phyloP scores from a whole-genome alignment of 1,284 basidiomycete genomes.

The Mycena citricolor region DNA sequence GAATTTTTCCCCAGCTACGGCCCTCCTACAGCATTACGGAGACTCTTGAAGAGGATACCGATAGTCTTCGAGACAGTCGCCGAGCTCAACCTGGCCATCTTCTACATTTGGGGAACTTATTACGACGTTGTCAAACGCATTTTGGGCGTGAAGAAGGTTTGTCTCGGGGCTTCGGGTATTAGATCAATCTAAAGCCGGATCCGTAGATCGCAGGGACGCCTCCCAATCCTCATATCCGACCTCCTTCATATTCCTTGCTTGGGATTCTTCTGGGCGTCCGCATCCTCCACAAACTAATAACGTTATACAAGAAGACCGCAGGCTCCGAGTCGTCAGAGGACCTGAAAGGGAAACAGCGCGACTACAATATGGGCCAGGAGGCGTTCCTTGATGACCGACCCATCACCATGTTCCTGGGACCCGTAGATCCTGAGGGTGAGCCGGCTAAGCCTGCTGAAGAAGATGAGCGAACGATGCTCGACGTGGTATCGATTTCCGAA shows the following conservation, averaged over 20 bases:
- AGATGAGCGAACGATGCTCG: conserved; percentile 64
- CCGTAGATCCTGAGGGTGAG: conserved; percentile 49
- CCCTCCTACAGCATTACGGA: conserved; percentile 36
- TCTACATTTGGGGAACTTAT: conserved; percentile 80
- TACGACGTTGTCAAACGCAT: conserved; percentile 76
- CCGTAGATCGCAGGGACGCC: no score
- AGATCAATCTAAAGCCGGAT: no score
- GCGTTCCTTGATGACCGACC: conserved; percentile 64
- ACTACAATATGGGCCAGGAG: conserved; percentile 37
- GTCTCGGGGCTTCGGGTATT: no score
- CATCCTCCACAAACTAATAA: conserved; percentile 62
- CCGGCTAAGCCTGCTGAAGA: conserved; percentile 61
- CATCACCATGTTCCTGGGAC: conserved; percentile 60
- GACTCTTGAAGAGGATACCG: conserved; percentile 46
- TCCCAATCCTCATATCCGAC: conserved; percentile 66
- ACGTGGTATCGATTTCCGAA: conserved; percentile 53
- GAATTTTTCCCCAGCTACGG: conserved; percentile 33
- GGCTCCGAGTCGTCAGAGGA: conserved; percentile 20
- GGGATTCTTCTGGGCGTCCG: conserved; percentile 75
- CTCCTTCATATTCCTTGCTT: conserved; percentile 83
- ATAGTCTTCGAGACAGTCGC: conserved; percentile 49
- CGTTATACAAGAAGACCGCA: conserved; percentile 37
- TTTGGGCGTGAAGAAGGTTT: conserved; percentile 69
- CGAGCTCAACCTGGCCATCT: conserved; percentile 80
- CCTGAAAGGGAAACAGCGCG: conserved; percentile 29